Conservation (phyloP, 306 rosid species). For the Dalbergia oliveri region DNA sequence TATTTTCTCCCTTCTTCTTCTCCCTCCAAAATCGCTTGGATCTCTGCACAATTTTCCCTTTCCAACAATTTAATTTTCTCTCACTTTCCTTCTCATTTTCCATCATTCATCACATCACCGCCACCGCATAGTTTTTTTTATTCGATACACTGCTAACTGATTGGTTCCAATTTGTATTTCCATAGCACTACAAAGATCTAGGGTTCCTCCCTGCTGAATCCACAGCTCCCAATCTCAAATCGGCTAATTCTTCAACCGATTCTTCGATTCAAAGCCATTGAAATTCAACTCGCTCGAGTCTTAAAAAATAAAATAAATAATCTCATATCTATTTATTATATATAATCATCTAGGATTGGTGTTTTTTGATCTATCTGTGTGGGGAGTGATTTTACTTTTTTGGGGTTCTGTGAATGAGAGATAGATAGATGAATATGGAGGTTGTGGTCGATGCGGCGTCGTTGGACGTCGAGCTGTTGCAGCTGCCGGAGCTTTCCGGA, state of each 20-base stretch:
- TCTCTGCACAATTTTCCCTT: conserved; percentile 49
- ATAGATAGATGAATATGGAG: conserved; percentile 76
- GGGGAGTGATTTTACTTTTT: conserved; percentile 29
- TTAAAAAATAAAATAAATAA: too few species aligned
- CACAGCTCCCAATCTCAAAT: conserved; percentile 46
- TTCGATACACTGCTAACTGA: neutral
- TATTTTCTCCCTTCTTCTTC: neutral
- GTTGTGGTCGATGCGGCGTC: conserved; percentile 80
- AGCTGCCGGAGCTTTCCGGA: conserved; percentile 84
- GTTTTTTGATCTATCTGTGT: conserved; percentile 39
- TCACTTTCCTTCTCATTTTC: neutral
- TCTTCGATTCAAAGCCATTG: conserved; percentile 45
- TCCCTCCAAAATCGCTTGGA: conserved; percentile 58
- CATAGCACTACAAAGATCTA: conserved; percentile 47
- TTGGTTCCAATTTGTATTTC: conserved; percentile 12
- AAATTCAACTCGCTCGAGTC: conserved; percentile 40
- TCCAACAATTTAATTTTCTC: neutral
- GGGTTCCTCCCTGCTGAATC: conserved; percentile 55
- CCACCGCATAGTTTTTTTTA: neutral
- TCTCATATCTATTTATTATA: too few species aligned
- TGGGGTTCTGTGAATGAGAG: conserved; percentile 59
- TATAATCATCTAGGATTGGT: conserved; percentile 41
- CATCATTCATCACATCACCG: conserved; percentile 47
- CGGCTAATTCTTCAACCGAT: conserved; percentile 4
- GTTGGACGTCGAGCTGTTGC: conserved; percentile 89